Evolutionary conservation across 139 green algal species (phyloP), one percentile per base, ranked within the genome.

Genomic region (Edaphochlamys debaryana): DNA sequence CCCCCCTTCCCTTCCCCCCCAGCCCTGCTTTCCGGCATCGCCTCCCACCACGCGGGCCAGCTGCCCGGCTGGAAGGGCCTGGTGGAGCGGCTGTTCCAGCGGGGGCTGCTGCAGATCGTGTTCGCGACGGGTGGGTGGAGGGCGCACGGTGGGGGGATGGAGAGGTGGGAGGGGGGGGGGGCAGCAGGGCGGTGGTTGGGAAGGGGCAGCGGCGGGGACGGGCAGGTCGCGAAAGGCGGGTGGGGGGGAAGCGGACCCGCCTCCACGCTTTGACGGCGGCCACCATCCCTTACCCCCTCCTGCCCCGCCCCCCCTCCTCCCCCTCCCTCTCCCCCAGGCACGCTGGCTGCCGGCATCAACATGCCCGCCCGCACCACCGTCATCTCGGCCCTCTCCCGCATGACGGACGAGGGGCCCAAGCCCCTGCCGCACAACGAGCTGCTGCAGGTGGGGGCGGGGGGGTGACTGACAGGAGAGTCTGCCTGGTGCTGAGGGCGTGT

Each of bases 291-390:
- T n/a, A n/a, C n/a, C n/a, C n/a, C n/a, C n/a, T n/a, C n/a, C n/a
- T n/a, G n/a, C n/a, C n/a, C n/a, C n/a, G n/a, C n/a, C n/a, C n/a
- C n/a, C n/a, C n/a, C 36, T 62, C 13, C 5, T 13, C 69, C 69
- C 41, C 29, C 66, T 9, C 66, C 17, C 5, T 30, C 36, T 13
- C 67, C 2, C 77, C 45, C 78, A 87, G 96, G 98, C 85, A 99
- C 97, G 32, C 88, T 99, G n/a, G 96, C 97, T 3, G 96, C 97
- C 0, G 97, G 97, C 64, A 98, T 99, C 89, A 99, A 99, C 93
- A 99, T 99, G 97, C 97, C 97, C 13, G 97, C 97, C 0, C 91
- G 97, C 75, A 98, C 95, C n/a, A 97, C 95, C 22, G 76, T 98
- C 41, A 92, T 98, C 68, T 91, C 87, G 30, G 84, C 86, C 15